A percentile compares a stretch with the other conserved stretches of the same genome.
phyloP scores from a whole-genome alignment of 208 protist genomes.

The Angomonas ambiguus region DNA sequence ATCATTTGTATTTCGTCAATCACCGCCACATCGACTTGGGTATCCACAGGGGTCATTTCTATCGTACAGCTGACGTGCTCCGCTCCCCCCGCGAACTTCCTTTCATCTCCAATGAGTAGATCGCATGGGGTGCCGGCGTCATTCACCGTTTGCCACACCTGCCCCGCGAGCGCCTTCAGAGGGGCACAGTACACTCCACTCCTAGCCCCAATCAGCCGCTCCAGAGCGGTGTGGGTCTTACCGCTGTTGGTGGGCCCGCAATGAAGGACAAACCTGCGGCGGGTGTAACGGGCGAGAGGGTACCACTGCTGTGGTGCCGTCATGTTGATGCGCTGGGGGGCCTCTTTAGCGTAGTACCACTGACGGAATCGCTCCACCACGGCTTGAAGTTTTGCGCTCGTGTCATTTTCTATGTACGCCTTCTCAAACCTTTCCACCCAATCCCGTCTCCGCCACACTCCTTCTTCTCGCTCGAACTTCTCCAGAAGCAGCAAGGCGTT shows the following conservation, averaged over 20 bases:
- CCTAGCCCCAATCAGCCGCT: constrained; percentile 42
- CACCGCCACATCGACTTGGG: constrained; percentile 81
- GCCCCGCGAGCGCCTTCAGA: constrained; percentile 91
- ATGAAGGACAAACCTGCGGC: constrained; percentile 84
- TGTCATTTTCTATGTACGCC: constrained; percentile 12
- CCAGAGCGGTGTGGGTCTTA: constrained; percentile 90
- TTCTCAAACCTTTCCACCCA: constrained; percentile 21
- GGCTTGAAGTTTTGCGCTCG: constrained; percentile 16
- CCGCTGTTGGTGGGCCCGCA: constrained; percentile 94
- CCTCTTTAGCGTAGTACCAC: constrained; percentile 62
- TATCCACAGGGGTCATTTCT: constrained; percentile 83
- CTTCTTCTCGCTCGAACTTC: constrained; percentile 45
- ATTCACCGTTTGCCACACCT: constrained; percentile 87
- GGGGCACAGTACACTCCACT: constrained; percentile 93
- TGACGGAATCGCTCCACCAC: constrained; percentile 38
- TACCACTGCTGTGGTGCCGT: constrained; percentile 81
- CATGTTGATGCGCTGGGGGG: constrained; percentile 55
- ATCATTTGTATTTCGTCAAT: constrained; percentile 96
- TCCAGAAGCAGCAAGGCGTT: constrained; percentile 41
- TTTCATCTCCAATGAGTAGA: constrained; percentile 93
- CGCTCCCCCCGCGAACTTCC: constrained; percentile 49
- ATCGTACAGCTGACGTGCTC: constrained; percentile 90
- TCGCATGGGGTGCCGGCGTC: constrained; percentile 68
- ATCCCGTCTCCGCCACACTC: constrained; percentile 17
- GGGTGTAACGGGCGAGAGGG: constrained; percentile 64